phyloP scores from a whole-genome alignment of 1,284 basidiomycete species.

The Caloboletus firmus region DNA sequence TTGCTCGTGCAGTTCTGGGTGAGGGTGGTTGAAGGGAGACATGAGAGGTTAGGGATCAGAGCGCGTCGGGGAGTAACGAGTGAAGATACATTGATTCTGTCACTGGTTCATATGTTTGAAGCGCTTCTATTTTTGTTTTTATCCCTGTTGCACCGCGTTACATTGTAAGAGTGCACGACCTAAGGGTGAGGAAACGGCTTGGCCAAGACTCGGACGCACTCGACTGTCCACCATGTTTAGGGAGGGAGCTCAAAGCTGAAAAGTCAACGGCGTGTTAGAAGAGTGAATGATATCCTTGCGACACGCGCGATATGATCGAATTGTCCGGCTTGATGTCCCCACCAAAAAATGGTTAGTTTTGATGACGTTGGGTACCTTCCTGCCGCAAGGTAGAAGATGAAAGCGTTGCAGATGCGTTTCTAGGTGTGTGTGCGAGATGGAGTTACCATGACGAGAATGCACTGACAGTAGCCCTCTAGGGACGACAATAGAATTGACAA shows the following conservation, averaged over 20 bases:
- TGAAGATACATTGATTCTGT: not conserved
- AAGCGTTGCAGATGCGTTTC: not conserved
- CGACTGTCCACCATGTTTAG: no score
- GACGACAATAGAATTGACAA: not conserved
- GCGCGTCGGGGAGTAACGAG: not conserved
- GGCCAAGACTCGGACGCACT: not conserved
- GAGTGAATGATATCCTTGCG: not conserved
- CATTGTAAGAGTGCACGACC: not conserved
- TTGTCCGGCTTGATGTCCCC: not conserved
- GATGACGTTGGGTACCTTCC: not conserved
- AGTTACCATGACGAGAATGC: not conserved
- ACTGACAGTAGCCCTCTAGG: not conserved
- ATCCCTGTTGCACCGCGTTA: no score
- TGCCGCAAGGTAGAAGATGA: not conserved
- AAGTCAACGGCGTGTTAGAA: not conserved
- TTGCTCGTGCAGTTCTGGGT: not conserved
- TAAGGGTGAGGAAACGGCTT: not conserved
- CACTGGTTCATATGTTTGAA: not conserved
- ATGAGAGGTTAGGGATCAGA: no score
- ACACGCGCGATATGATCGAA: no score
- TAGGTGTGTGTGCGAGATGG: not conserved
- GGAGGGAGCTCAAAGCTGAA: not conserved
- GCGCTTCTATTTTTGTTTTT: not conserved
- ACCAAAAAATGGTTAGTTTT: not conserved
- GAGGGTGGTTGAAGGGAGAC: not conserved